Percentiles rank a stretch among this genome's conserved stretches.
Conservation (phyloP, 371 early-diverging fungal genomes). For the Furculomyces boomerangus region DNA sequence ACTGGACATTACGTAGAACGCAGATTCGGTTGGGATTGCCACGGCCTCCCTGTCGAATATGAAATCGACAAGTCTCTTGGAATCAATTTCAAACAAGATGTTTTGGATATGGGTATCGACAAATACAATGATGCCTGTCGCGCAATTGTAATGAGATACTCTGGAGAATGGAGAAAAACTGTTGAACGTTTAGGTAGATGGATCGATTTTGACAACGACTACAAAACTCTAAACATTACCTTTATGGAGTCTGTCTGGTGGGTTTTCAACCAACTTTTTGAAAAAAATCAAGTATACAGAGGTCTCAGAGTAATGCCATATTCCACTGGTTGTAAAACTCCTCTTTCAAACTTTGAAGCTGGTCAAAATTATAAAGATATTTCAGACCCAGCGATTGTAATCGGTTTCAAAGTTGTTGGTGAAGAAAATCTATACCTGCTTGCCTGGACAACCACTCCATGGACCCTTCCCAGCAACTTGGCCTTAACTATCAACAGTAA, state of each 20-base stretch:
- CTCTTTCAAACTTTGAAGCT: constrained; percentile 99
- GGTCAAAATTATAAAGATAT: constrained; percentile 99
- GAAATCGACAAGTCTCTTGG: constrained; percentile 98
- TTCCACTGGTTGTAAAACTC: constrained; percentile 93
- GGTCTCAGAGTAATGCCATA: constrained; percentile 99
- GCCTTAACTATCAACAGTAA: constrained; percentile 88
- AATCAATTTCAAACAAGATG: constrained; percentile 82
- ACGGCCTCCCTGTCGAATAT: constrained; percentile 99
- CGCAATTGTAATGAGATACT: constrained; percentile 96
- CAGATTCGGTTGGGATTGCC: constrained; percentile 99
- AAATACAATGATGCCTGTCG: constrained; percentile 99
- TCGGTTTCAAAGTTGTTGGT: constrained; percentile 82
- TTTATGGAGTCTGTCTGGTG: constrained; percentile 99
- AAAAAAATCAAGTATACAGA: constrained; percentile 94
- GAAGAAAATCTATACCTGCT: constrained; percentile 70
- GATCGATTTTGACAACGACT: constrained; percentile 99
- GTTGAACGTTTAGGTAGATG: constrained; percentile 98
- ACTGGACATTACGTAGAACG: constrained; percentile 98
- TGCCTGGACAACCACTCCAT: constrained; percentile 99
- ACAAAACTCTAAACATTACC: constrained; percentile 88
- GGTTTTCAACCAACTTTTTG: constrained; percentile 95
- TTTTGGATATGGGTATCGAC: constrained; percentile 94
- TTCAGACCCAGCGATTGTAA: constrained; percentile 91
- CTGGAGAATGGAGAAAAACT: constrained; percentile 92
- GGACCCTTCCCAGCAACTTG: constrained; percentile 98